Conservation (phyloP, 371 early-diverging fungal species). For the Capillidium heterosporum region DNA sequence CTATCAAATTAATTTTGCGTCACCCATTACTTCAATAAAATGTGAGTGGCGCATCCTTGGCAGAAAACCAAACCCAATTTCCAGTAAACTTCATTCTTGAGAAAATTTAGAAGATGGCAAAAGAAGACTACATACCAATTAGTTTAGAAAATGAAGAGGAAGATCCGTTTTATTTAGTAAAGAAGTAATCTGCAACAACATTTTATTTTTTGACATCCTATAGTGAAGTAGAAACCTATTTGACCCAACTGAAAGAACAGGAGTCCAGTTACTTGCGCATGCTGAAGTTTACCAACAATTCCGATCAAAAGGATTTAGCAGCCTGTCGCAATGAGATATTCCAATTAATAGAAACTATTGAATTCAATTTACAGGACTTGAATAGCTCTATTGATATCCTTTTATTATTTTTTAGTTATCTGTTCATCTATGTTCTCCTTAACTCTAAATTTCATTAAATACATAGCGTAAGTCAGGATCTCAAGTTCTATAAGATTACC, state of each 20-base stretch:
- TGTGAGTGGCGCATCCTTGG: too few species aligned
- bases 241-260: background rate
- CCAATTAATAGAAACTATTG: background rate
- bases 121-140: too few species aligned
- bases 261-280: background rate
- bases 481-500: background rate
- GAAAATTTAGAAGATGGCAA: too few species aligned
- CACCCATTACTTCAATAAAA: too few species aligned
- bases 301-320: background rate
- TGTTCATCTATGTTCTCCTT: too few species aligned
- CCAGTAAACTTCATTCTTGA: too few species aligned
- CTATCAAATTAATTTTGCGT: too few species aligned
- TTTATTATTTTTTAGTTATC: background rate
- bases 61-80: too few species aligned
- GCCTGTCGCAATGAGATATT: background rate
- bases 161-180: background rate
- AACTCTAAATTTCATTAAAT: too few species aligned
- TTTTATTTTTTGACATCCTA: background rate
- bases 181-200: background rate
- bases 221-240: background rate
- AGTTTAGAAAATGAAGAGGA: background rate
- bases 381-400: background rate
- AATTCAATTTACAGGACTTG: background rate
- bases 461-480: background rate
- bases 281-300: background rate